Evolutionary conservation across 176 grass and related monocot genomes (phyloP).

Genomic region (Aegilops speltoides): DNA sequence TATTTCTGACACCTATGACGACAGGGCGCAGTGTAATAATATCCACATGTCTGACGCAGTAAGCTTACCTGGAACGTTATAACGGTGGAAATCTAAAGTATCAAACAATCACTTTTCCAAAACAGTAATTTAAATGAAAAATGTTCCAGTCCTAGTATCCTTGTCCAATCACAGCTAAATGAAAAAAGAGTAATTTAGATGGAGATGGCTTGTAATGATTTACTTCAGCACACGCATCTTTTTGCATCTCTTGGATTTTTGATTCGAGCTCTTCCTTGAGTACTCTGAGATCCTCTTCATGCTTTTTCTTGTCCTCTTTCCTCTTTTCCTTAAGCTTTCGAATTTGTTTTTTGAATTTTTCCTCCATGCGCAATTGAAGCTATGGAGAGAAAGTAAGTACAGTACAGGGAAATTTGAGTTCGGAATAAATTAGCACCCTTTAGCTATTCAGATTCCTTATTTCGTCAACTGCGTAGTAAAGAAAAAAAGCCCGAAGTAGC

Average conservation of each 20-base stretch:
- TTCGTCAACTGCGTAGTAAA: no score
- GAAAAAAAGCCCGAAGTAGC: no score
- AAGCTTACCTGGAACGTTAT: no score
- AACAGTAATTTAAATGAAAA: neutral
- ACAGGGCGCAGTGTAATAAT: no score
- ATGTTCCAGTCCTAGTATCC: neutral
- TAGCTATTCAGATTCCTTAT: no score
- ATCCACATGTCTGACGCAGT: no score
- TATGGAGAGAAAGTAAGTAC: neutral
- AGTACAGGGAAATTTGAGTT: neutral
- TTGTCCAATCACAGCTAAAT: neutral
- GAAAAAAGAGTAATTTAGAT: no score
- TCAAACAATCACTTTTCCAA: no score
- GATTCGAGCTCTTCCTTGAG: neutral
- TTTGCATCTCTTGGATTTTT: neutral
- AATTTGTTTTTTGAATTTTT: neutral
- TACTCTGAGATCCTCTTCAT: neutral
- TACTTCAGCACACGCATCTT: neutral
- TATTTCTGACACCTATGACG: no score
- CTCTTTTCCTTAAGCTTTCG: neutral
- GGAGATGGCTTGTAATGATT: neutral
- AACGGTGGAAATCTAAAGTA: no score
- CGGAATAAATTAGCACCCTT: neutral
- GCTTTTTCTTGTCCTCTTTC: neutral
- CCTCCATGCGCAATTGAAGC: neutral